A percentile compares a stretch with the other conserved stretches of the same genome.
Evolutionary conservation across 768 basidiomycete genomes (phyloP).

Genomic region (Tulasnella sp.): DNA sequence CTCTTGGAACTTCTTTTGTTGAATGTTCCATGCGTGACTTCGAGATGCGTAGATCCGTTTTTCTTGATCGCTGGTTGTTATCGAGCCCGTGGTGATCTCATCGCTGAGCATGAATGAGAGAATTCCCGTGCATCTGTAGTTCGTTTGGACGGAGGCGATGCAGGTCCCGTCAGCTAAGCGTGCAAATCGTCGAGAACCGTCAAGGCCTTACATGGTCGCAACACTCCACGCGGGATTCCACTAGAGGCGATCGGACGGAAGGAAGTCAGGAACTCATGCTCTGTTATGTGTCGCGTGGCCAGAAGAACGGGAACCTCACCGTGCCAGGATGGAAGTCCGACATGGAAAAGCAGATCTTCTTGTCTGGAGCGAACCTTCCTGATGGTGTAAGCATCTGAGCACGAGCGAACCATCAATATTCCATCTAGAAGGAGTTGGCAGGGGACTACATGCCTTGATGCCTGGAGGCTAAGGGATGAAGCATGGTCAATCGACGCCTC

Average conservation of each 20-base stretch:
- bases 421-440: not conserved
- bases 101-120: conserved; percentile 92
- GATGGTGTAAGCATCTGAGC: conserved; percentile 93
- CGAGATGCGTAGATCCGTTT: conserved; percentile 64
- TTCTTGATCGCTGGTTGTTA: conserved; percentile 66
- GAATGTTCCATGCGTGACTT: conserved; percentile 80
- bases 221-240: conserved; percentile 97
- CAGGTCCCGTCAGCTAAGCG: conserved; percentile 13
- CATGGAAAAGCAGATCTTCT: conserved; percentile 98
- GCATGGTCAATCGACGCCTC: not conserved
- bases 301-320: conserved; percentile 37
- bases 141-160: not conserved
- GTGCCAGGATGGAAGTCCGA: conserved; percentile 88
- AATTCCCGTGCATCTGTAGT: conserved; percentile 72
- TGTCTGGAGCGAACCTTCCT: conserved; percentile 81
- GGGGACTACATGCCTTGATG: conserved; percentile 56
- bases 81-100: conserved; percentile 93
- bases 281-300: not conserved
- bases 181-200: conserved; percentile 7
- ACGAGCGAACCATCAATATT: not conserved
- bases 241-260: conserved; percentile 27
- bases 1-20: conserved; percentile 69
- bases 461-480: conserved; percentile 52
- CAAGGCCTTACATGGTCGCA: conserved; percentile 69
- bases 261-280: not conserved